Conservation (phyloP, 768 basidiomycete species). For the Rhizopogon vinicolor region DNA sequence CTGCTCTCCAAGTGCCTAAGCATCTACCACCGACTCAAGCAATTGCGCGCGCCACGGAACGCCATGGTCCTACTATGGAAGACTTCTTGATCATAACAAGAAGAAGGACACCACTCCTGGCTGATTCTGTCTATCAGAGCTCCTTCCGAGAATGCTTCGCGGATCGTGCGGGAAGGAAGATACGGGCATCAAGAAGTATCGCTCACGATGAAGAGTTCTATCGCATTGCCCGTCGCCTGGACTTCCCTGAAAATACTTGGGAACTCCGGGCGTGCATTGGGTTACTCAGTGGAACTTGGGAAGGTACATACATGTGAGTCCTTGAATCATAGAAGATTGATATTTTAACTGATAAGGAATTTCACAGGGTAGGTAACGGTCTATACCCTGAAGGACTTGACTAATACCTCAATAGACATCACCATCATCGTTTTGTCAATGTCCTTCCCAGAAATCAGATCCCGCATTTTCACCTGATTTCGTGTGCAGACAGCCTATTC, state of each 20-base stretch:
- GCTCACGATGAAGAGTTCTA: slow-evolving; percentile 34
- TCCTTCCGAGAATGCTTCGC: slow-evolving; percentile 24
- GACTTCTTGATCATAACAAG: slow-evolving; percentile 41
- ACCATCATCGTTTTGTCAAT: slow-evolving; percentile 14
- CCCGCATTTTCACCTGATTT: slow-evolving; percentile 26
- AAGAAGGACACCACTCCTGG: slow-evolving; percentile 45
- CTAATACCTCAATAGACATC: slow-evolving; percentile 20
- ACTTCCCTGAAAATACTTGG: slow-evolving; percentile 14
- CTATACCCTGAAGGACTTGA: background rate
- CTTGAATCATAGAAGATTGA: slow-evolving; percentile 18
- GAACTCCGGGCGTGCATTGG: slow-evolving; percentile 34
- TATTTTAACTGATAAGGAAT: background rate
- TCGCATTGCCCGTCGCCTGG: slow-evolving; percentile 21
- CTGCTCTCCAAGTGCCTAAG: slow-evolving; percentile 38
- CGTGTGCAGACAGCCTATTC: slow-evolving; percentile 43
- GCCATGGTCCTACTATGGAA: slow-evolving; percentile 49
- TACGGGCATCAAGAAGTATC: slow-evolving; percentile 28
- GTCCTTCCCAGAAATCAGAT: slow-evolving; percentile 5
- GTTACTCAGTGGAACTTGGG: slow-evolving; percentile 52
- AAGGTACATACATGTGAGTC: slow-evolving; percentile 53
- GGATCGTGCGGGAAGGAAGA: slow-evolving; percentile 26
- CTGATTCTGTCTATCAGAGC: slow-evolving; percentile 33
- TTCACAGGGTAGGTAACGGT: background rate
- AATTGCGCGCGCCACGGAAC: slow-evolving; percentile 38
- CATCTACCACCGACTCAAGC: slow-evolving; percentile 49